These are phyloP conservation scores for Platanthera guangdongensis DNA, from an alignment of 106 monocot species.

Conservation along the genomic window DNA sequence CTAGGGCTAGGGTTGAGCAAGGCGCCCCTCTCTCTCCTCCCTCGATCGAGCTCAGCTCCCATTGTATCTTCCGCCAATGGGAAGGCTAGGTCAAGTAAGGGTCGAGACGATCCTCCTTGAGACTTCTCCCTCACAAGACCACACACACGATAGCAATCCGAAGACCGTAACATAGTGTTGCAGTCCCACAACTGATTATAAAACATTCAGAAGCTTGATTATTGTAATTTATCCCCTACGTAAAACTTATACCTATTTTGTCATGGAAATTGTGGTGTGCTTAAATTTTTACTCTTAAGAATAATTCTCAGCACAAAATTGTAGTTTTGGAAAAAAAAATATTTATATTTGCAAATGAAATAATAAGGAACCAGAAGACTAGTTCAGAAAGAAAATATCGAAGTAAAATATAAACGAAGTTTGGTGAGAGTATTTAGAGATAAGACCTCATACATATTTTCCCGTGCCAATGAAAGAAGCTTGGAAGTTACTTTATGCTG, in stretches of 20 bases:
- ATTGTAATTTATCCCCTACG: background rate
- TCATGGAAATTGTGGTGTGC: background rate
- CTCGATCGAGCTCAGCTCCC: too few species aligned
- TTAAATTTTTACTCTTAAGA: background rate
- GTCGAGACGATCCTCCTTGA: too few species aligned
- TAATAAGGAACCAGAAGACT: background rate
- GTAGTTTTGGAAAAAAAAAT: background rate
- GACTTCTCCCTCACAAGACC: too few species aligned
- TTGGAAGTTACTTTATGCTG: conserved; percentile 52
- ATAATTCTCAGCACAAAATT: background rate
- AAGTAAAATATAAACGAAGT: background rate
- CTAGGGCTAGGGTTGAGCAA: too few species aligned
- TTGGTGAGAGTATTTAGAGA: conserved; percentile 3
- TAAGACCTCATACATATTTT: conserved; percentile 75
- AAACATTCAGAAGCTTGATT: background rate
- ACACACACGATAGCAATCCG: too few species aligned
- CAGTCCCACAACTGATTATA: background rate
- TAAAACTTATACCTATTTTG: background rate
- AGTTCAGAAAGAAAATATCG: background rate
- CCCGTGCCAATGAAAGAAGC: conserved; percentile 76
- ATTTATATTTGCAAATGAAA: background rate
- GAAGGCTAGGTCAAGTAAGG: too few species aligned
- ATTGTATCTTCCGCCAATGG: too few species aligned
- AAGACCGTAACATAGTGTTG: background rate
- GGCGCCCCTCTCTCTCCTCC: too few species aligned